Percentiles rank a stretch among this genome's conserved stretches.
Conservation (phyloP, 2,329 filamentous ascomycete species). For the Graphilbum fragrans region DNA sequence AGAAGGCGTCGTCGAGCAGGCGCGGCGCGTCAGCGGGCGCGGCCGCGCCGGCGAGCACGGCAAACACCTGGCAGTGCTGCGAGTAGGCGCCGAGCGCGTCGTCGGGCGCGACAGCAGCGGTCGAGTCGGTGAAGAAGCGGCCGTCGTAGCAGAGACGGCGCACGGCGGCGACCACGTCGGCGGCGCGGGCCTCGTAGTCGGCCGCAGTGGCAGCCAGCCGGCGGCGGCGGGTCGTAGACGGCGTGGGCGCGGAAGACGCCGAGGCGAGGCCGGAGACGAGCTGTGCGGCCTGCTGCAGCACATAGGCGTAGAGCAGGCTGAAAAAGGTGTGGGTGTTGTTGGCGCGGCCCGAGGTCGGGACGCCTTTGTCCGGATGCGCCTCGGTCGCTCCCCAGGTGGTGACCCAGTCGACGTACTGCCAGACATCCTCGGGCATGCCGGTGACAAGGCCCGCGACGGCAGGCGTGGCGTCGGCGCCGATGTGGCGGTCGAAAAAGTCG, state of each 20-base stretch:
- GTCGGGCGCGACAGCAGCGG: slow-evolving; percentile 14
- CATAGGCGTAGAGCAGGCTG: slow-evolving; percentile 25
- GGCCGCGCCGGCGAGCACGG: slow-evolving; percentile 20
- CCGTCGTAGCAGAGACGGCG: slow-evolving; percentile 20
- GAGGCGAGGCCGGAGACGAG: slow-evolving; percentile 19
- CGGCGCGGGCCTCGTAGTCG: slow-evolving; percentile 18
- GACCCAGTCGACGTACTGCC: slow-evolving; percentile 25
- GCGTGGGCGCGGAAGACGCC: too few species aligned
- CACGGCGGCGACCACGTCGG: slow-evolving; percentile 13
- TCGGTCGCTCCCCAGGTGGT: slow-evolving; percentile 12
- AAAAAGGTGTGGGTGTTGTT: slow-evolving; percentile 27
- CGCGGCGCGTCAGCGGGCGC: slow-evolving; percentile 14
- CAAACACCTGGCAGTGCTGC: slow-evolving; percentile 24
- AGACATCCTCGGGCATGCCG: slow-evolving; percentile 14
- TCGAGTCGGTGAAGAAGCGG: slow-evolving; percentile 17
- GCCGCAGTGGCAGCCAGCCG: slow-evolving; percentile 16
- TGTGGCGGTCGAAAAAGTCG: slow-evolving; percentile 17
- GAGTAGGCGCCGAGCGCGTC: slow-evolving; percentile 13
- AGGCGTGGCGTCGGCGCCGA: slow-evolving; percentile 11
- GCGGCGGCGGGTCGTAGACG: too few species aligned
- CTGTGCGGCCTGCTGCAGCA: slow-evolving; percentile 18
- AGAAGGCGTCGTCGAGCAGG: slow-evolving; percentile 2
- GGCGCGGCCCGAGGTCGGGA: slow-evolving; percentile 22
- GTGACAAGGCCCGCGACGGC: slow-evolving; percentile 11
- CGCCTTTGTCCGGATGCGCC: slow-evolving; percentile 15